Evolutionary conservation across 1,284 basidiomycete species (phyloP).

Genomic region (Ganoderma resinaceum): DNA sequence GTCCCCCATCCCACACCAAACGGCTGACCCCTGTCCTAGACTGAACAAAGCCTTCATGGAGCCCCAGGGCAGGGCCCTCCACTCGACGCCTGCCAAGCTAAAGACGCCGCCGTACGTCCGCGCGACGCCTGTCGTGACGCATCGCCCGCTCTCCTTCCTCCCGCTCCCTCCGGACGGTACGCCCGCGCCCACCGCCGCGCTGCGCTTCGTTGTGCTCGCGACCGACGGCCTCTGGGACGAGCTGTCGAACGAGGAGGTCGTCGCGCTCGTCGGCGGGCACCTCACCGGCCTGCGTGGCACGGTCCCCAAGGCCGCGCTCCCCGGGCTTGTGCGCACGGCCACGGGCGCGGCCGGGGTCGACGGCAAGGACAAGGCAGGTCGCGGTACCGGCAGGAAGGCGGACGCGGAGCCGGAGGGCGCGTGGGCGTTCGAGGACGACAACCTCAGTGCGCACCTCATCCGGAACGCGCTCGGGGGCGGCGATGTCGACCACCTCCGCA

Average conservation of each 20-base stretch:
- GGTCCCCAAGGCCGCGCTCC: slow-evolving; percentile 64
- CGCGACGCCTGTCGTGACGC: slow-evolving; percentile 89
- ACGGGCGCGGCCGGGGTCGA: slow-evolving; percentile 64
- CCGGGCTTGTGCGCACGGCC: slow-evolving; percentile 59
- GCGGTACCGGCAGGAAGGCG: slow-evolving; percentile 35
- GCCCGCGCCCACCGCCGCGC: slow-evolving; percentile 38
- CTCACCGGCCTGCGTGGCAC: slow-evolving; percentile 75
- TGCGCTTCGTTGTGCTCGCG: slow-evolving; percentile 72
- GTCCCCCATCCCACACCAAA: neutral
- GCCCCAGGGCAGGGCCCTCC: slow-evolving; percentile 66
- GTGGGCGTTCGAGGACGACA: slow-evolving; percentile 89
- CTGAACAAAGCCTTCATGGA: slow-evolving; percentile 72
- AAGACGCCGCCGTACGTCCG: slow-evolving; percentile 97
- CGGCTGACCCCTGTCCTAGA: slow-evolving; percentile 43
- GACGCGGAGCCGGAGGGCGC: slow-evolving; percentile 47
- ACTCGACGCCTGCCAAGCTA: slow-evolving; percentile 64
- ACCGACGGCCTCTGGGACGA: slow-evolving; percentile 90
- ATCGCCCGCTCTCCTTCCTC: slow-evolving; percentile 67
- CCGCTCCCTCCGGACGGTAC: slow-evolving; percentile 39
- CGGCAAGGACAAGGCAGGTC: slow-evolving; percentile 60
- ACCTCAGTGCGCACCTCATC: slow-evolving; percentile 91
- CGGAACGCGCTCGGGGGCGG: slow-evolving; percentile 94
- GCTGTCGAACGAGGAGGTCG: slow-evolving; percentile 94
- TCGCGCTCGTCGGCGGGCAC: slow-evolving; percentile 88
- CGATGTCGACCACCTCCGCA: slow-evolving; percentile 70